A percentile compares a stretch with the other conserved stretches of the same genome.
phyloP scores from a whole-genome alignment of 768 basidiomycete genomes.

The Pulveroboletus sp. region DNA sequence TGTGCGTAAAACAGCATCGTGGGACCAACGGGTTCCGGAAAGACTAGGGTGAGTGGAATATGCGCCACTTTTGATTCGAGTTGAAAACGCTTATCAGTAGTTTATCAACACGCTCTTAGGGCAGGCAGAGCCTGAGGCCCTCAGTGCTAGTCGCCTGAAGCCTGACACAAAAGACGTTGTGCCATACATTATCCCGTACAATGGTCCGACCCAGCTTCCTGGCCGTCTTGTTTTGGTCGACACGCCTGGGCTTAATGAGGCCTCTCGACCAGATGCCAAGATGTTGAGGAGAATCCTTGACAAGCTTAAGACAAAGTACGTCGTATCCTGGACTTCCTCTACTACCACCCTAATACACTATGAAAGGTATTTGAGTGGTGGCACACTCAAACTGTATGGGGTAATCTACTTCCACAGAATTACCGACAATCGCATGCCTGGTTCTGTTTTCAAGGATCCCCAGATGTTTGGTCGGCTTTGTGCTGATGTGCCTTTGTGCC shows the following conservation, averaged over 20 bases:
- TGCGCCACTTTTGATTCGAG: no score
- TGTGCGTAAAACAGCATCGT: no score
- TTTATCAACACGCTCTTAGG: constrained; percentile 14
- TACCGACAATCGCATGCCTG: no score
- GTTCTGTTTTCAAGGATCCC: no score
- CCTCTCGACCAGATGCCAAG: constrained; percentile 9
- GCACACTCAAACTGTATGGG: no score
- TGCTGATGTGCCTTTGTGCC: no score
- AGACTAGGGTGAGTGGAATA: no score
- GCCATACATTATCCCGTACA: neutral
- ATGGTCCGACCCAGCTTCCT: no score
- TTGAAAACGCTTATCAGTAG: neutral
- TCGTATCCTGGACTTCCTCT: neutral
- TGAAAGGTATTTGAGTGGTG: no score
- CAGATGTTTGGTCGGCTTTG: no score
- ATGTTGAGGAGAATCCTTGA: constrained; percentile 12
- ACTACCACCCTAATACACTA: neutral
- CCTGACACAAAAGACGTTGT: constrained; percentile 12
- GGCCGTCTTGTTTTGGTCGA: constrained; percentile 18
- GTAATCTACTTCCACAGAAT: no score
- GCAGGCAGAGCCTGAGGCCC: neutral
- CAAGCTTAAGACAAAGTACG: constrained; percentile 18
- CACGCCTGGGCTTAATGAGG: constrained; percentile 22
- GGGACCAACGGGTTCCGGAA: no score
- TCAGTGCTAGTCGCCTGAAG: neutral